Evolutionary conservation across 805 yeast genomes (phyloP).

Genomic region (Ogataea angusta): DNA sequence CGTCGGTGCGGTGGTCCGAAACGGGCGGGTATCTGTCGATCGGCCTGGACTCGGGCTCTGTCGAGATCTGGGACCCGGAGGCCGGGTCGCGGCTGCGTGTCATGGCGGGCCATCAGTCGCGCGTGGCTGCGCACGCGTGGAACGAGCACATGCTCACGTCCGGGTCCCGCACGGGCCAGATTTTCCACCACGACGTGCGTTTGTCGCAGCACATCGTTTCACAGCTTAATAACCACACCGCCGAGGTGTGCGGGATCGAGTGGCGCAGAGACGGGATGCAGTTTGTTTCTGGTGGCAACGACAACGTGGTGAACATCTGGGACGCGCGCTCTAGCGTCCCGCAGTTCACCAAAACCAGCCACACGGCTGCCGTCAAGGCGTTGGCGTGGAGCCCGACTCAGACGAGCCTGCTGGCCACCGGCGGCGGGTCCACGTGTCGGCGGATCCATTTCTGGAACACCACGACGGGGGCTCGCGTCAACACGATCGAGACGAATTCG

Average conservation of each 20-base stretch:
- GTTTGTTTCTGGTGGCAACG: conserved; percentile 91
- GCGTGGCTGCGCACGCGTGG: conserved; percentile 88
- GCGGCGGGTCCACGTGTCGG: conserved; percentile 92
- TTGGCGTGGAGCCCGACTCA: conserved; percentile 93
- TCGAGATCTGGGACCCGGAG: conserved; percentile 94
- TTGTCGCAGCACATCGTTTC: conserved; percentile 69
- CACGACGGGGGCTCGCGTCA: conserved; percentile 80
- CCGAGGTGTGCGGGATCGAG: conserved; percentile 89
- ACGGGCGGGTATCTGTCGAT: conserved; percentile 85
- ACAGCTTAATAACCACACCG: conserved; percentile 63
- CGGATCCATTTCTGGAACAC: conserved; percentile 95
- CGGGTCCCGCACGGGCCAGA: conserved; percentile 85
- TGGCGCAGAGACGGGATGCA: conserved; percentile 83
- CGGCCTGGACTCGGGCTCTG: conserved; percentile 77
- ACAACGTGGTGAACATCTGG: conserved; percentile 90
- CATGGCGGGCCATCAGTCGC: conserved; percentile 67
- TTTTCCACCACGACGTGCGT: conserved; percentile 88
- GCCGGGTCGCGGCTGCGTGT: conserved; percentile 71
- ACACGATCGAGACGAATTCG: conserved; percentile 85
- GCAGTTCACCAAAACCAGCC: conserved; percentile 70
- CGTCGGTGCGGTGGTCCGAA: conserved; percentile 85
- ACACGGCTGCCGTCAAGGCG: conserved; percentile 94
- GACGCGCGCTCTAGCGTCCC: conserved; percentile 74
- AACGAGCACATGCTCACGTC: conserved; percentile 71
- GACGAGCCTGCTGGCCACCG: conserved; percentile 80